phyloP scores from a whole-genome alignment of 495 filamentous ascomycete species.

The Corynascus novoguineensis region DNA sequence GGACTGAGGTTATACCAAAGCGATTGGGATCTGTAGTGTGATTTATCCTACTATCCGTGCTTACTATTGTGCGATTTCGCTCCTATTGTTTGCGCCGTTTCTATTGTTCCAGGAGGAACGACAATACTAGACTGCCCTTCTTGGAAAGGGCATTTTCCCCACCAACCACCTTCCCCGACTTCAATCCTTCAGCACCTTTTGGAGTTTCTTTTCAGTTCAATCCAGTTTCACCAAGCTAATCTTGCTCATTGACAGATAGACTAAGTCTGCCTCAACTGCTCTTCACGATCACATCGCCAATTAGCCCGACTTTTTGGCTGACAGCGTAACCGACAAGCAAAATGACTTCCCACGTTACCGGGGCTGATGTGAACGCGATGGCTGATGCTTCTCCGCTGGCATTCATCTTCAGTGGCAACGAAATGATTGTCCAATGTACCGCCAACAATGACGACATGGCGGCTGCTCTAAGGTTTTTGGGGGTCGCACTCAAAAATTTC shows the following conservation, averaged over 20 bases:
- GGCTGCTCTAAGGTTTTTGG: background rate
- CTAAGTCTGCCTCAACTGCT: background rate
- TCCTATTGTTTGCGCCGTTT: too few species aligned
- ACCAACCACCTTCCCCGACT: background rate
- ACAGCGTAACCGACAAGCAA: background rate
- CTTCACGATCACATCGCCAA: background rate
- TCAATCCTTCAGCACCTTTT: background rate
- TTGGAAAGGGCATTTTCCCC: too few species aligned
- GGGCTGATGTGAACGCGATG: background rate
- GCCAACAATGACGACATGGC: conserved; percentile 4
- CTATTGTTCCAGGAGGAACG: too few species aligned
- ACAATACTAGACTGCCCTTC: too few species aligned
- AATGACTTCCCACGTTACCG: conserved; percentile 3
- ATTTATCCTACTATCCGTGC: too few species aligned
- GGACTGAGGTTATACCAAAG: too few species aligned
- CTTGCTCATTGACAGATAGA: background rate
- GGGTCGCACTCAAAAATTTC: conserved; percentile 1
- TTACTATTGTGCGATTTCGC: too few species aligned
- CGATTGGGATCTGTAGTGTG: too few species aligned
- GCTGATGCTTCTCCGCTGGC: background rate
- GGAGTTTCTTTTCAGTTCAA: background rate
- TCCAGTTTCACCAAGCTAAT: background rate
- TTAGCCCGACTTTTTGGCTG: background rate
- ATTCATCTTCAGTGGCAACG: conserved; percentile 12
- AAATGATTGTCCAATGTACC: conserved; percentile 14